Percentiles rank a stretch among this genome's conserved stretches.
These are phyloP conservation scores for Spergularia marina DNA, from an alignment of 148 eudicot genomes.

Conservation along the genomic window DNA sequence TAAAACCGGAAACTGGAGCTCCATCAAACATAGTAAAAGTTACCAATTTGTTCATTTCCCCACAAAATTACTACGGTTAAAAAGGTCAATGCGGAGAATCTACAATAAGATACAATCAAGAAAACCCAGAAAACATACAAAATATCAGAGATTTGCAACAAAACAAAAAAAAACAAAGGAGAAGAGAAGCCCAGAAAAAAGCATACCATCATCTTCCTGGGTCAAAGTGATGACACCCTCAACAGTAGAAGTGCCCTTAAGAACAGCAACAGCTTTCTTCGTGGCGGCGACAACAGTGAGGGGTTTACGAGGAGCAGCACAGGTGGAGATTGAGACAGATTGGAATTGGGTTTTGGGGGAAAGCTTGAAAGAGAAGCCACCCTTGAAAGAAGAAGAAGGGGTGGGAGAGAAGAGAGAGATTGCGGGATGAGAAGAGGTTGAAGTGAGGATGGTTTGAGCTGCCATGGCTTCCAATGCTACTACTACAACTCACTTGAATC, in stretches of 20 bases:
- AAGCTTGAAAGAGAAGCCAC: conserved; percentile 50
- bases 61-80: too few species aligned
- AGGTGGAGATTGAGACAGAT: conserved; percentile 35
- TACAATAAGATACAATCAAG: background rate
- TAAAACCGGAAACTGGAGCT: too few species aligned
- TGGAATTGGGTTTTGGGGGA: conserved; percentile 28
- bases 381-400: conserved; percentile 39
- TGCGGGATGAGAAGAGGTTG: conserved; percentile 25
- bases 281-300: conserved; percentile 63
- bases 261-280: conserved; percentile 87
- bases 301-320: conserved; percentile 33
- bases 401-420: conserved; percentile 27
- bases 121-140: background rate
- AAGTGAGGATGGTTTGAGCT: conserved; percentile 42
- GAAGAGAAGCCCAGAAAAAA: background rate
- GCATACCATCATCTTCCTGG: conserved; percentile 62
- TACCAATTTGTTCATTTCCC: too few species aligned
- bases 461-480: conserved; percentile 58
- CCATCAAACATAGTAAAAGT: too few species aligned
- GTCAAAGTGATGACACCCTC: conserved; percentile 87
- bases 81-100: background rate
- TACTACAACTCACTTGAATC: too few species aligned
- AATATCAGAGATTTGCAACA: background rate
- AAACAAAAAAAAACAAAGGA: background rate
- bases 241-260: conserved; percentile 68